These are phyloP conservation scores for Leptosphaerulina australis DNA, from an alignment of 2,329 filamentous ascomycete species.

Conservation along the genomic window DNA sequence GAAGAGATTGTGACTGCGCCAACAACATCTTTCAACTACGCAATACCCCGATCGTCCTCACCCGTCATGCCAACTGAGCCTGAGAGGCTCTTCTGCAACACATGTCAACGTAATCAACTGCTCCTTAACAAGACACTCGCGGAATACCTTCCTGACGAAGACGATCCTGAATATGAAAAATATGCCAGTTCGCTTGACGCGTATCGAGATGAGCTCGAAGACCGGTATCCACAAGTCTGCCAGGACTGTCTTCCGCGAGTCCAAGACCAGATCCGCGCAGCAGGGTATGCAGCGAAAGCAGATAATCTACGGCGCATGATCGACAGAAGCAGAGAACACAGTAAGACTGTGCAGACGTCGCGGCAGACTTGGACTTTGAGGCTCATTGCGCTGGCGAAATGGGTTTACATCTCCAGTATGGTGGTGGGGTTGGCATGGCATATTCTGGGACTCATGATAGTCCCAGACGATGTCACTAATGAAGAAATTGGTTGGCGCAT, in stretches of 20 bases:
- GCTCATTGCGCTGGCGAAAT: conserved; percentile 53
- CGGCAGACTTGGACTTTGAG: conserved; percentile 54
- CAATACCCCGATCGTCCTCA: conserved; percentile 35
- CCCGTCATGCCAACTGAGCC: conserved; percentile 28
- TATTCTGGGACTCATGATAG: conserved; percentile 30
- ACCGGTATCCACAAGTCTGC: conserved; percentile 88
- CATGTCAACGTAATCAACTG: conserved; percentile 87
- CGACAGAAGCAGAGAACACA: conserved; percentile 58
- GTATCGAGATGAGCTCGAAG: conserved; percentile 75
- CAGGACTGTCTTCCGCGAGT: conserved; percentile 77
- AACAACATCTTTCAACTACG: conserved; percentile 28
- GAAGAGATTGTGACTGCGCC: conserved; percentile 51
- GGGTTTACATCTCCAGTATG: conserved; percentile 50
- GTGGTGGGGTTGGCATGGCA: conserved; percentile 48
- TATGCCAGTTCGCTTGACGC: conserved; percentile 72
- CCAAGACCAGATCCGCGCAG: conserved; percentile 69
- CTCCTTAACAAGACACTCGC: conserved; percentile 76
- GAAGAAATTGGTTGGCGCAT: conserved; percentile 19
- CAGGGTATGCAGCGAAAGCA: conserved; percentile 82
- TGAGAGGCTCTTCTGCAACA: conserved; percentile 68
- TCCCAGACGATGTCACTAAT: conserved; percentile 14
- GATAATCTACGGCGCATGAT: conserved; percentile 78
- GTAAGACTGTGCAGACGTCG: conserved; percentile 33
- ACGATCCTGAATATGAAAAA: conserved; percentile 70
- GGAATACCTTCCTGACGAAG: conserved; percentile 73